Base-by-base conservation (phyloP, 345 rosid species). In the Erodium maritimum region DNA sequence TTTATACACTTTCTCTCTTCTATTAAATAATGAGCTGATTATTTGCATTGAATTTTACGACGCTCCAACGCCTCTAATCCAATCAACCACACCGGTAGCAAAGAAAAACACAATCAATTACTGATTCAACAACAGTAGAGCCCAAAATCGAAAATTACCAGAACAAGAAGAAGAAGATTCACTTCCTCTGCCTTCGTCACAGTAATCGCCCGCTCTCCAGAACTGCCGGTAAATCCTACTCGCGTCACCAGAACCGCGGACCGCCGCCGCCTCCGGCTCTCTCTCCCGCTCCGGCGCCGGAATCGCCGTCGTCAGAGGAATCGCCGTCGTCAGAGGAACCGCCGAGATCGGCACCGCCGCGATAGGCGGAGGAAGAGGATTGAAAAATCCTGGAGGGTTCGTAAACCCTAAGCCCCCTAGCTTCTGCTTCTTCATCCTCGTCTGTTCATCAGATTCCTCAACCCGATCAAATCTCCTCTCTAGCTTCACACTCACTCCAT, bases 191-290 rank as follows among this genome's bases (percentile, higher is more conserved):
- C 48, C 14, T 3, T 42, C 48, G 17, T 42, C 48, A 22, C 71
- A 80, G 48, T 42, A 42, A 23, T 82, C 84, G 19, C 82, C 84
- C 0, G 84, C 86, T 71, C 73, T 78, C 88, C 88, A 82, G 50
- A 85, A 82, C 67, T 82, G 88, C 63, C 74, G 75, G 50, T 77
- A 66, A 5, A 69, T 62, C 62, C 71, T 76, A 3, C 48, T 10
- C 3, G 60, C 61, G 54, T 58, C 46, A 19, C 54, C 56, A 24
- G 21, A 45, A 17, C 4, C 56, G 21, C 46, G 52, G 17, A 23
- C 18, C 21, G 54, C 60, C 9, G 16, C 54, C 17, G 11, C 50
- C 11, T 65, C 19, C 24, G 48, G 48, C 48, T 55, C 58, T 57
- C 46, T 57, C 19, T 56, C 11, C 7, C 5, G 8, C 8, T 14